Conservation (phyloP, 2,329 filamentous ascomycete species). For the Hypoxylon sp. region DNA sequence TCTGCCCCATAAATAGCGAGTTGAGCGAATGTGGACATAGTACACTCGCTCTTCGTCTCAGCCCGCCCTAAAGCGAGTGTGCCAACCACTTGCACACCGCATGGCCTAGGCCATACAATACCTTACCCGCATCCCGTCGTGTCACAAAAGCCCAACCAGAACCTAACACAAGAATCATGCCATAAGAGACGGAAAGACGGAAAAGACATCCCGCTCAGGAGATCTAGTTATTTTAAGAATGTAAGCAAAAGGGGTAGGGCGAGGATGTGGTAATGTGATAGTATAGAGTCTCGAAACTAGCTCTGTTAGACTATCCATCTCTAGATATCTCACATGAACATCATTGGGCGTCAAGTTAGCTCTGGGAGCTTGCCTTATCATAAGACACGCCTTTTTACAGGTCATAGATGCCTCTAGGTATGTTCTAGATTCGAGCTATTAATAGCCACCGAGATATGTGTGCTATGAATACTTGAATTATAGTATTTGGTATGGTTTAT, state of each 20-base stretch:
- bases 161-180: background rate
- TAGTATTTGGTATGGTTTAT: background rate
- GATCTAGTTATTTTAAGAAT: background rate
- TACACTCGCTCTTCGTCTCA: background rate
- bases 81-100: background rate
- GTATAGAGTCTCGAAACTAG: background rate
- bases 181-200: background rate
- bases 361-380: slow-evolving; percentile 1
- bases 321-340: background rate
- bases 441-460: background rate
- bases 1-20: background rate
- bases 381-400: background rate
- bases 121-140: background rate
- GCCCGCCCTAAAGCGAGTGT: background rate
- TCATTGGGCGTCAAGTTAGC: background rate
- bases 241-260: background rate
- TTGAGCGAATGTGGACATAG: background rate
- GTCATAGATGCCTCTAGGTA: background rate
- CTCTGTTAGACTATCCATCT: background rate
- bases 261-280: background rate
- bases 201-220: background rate
- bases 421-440: slow-evolving; percentile 1
- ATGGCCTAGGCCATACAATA: background rate
- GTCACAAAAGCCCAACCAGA: background rate
- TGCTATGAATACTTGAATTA: background rate